Percentiles rank a stretch among this genome's conserved stretches.
phyloP scores from a whole-genome alignment of 1,139 yeast genomes.

The Torulaspora pretoriensis region DNA sequence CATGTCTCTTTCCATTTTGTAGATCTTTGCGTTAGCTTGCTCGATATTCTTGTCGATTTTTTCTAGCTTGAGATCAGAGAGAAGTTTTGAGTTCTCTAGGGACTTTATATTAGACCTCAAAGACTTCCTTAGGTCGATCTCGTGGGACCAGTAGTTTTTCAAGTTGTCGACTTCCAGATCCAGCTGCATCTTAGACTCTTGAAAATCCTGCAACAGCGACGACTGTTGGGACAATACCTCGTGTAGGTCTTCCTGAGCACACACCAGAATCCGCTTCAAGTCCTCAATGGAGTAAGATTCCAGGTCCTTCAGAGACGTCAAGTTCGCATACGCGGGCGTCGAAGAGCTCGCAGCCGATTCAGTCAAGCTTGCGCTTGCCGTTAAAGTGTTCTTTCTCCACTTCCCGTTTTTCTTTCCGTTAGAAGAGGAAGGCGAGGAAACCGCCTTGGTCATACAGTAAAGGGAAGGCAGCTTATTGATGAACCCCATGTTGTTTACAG shows the following conservation, averaged over 20 bases:
- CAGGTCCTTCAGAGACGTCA: slow-evolving; percentile 30
- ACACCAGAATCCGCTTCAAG: slow-evolving; percentile 32
- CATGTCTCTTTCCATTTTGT: slow-evolving; percentile 32
- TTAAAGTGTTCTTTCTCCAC: slow-evolving; percentile 28
- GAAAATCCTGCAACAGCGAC: slow-evolving; percentile 29
- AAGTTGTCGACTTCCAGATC: slow-evolving; percentile 31
- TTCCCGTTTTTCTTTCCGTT: slow-evolving; percentile 12
- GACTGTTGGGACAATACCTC: slow-evolving; percentile 32
- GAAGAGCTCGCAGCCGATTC: slow-evolving; percentile 11
- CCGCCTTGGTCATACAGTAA: slow-evolving; percentile 42
- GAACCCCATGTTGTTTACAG: slow-evolving; percentile 46
- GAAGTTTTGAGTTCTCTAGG: slow-evolving; percentile 33
- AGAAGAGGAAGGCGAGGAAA: background rate
- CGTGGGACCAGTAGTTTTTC: slow-evolving; percentile 35
- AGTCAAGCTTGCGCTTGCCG: slow-evolving; percentile 6
- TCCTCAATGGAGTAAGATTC: slow-evolving; percentile 32
- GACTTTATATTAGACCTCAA: slow-evolving; percentile 34
- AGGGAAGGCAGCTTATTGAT: slow-evolving; percentile 45
- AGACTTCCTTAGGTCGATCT: slow-evolving; percentile 32
- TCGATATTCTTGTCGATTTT: slow-evolving; percentile 30
- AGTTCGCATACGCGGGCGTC: slow-evolving; percentile 25
- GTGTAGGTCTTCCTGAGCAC: slow-evolving; percentile 36
- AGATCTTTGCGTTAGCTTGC: slow-evolving; percentile 21
- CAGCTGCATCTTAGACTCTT: slow-evolving; percentile 29
- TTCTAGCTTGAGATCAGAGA: slow-evolving; percentile 31